Base-by-base conservation (phyloP, 331 rosid species). In the Rhamnella rubrinervis region DNA sequence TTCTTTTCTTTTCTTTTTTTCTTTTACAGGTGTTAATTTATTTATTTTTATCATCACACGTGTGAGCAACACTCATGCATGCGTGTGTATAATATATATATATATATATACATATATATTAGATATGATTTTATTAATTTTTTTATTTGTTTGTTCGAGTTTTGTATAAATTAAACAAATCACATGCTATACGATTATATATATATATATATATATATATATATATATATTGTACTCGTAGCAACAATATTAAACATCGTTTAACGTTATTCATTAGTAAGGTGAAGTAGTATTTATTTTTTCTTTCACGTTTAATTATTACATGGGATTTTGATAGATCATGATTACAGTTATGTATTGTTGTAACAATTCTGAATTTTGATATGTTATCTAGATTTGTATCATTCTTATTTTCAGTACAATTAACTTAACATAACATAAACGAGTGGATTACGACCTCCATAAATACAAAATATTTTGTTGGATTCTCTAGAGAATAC, bases 11-110 rank as follows among this genome's bases (percentile, higher is more conserved):
- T n/a, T n/a, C n/a, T n/a, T n/a, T n/a, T n/a, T n/a, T n/a, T n/a
- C n/a, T n/a, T 84, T 82, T 75, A 77, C 77, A 82, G 75, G 70
- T 71, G 83, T 73, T 77, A 71, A 71, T 50, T 63, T 55, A 62
- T 47, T 66, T 67, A 23, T 60, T 55, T 53, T 44, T 44, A 46
- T 38, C 23, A 47, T 38, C 58, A 65, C 69, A 65, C 20, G 51
- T 46, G 52, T 61, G 14, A 12, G 16, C 5, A 25, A 65, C 10
- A 19, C 4, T 6, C 38, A 64, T 0, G 10, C n/a, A 19, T 12
- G 40, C 20, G n/a, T 4, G n/a, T 11, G 6, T 16, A 1, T n/a
- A n/a, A n/a, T n/a, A n/a, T n/a, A n/a, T n/a, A n/a, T 8, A 61
- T 21, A 46, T 15, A 21, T 14, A 46, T 46, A 46, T 20, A 21